These are phyloP conservation scores for Annulohypoxylon maeteangense DNA, from an alignment of 495 filamentous ascomycete species.

Conservation along the genomic window DNA sequence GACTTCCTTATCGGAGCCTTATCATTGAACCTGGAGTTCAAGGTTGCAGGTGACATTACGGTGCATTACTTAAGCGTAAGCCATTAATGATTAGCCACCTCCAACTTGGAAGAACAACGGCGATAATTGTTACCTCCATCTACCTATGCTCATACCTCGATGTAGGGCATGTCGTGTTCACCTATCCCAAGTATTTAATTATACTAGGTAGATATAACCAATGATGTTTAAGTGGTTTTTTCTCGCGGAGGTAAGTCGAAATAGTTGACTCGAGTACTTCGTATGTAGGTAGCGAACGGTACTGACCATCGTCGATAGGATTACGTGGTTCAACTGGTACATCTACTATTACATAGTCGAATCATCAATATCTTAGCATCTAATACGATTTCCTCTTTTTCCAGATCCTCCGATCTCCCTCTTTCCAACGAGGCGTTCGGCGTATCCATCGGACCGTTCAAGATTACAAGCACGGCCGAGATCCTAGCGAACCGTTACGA, in stretches of 20 bases:
- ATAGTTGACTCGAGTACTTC: neutral
- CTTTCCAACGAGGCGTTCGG: constrained; percentile 55
- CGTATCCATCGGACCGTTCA: constrained; percentile 53
- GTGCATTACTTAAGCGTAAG: no score
- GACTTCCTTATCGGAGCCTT: neutral
- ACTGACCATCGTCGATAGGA: constrained; percentile 39
- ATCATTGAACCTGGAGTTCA: neutral
- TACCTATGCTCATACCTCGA: neutral
- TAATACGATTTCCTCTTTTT: neutral
- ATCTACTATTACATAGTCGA: neutral
- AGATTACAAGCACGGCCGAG: constrained; percentile 52
- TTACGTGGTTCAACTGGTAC: constrained; percentile 45
- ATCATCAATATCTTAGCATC: neutral
- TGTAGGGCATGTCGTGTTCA: neutral
- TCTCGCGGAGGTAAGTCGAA: constrained; percentile 34
- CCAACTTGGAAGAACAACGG: neutral
- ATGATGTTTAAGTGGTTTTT: constrained; percentile 33
- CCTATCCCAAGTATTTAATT: neutral
- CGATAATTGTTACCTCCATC: neutral
- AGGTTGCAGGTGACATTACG: neutral
- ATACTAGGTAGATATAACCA: neutral
- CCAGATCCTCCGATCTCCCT: constrained; percentile 51
- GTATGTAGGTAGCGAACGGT: neutral
- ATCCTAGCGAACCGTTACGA: constrained; percentile 55
- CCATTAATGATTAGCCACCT: neutral